Percentiles rank a stretch among this genome's conserved stretches.
These are phyloP conservation scores for Colletotrichum caudatum DNA, from an alignment of 2,329 filamentous ascomycete species.

Conservation along the genomic window DNA sequence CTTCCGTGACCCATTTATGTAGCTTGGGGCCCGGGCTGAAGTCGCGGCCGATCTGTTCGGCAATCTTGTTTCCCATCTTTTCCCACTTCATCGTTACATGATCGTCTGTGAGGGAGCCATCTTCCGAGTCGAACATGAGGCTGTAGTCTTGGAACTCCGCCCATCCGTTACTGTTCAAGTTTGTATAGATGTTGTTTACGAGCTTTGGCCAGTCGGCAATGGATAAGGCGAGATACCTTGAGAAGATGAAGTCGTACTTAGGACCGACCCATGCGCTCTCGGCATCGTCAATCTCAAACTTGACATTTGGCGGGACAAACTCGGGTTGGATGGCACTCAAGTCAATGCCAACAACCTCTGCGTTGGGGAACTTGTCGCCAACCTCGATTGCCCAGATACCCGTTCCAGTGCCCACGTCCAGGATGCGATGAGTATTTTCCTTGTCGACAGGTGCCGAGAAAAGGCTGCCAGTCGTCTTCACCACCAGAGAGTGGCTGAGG, in stretches of 20 bases:
- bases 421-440: not conserved
- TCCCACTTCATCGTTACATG: not conserved
- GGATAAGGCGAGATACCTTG: not conserved
- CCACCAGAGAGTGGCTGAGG: not conserved
- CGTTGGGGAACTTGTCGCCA: not conserved
- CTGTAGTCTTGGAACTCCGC: not conserved
- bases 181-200: not conserved
- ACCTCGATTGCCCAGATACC: not conserved
- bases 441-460: not conserved
- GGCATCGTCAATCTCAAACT: not conserved
- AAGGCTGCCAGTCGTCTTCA: not conserved
- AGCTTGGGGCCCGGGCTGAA: not conserved
- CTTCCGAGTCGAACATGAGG: not conserved
- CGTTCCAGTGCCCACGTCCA: not conserved
- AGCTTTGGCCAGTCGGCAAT: not conserved
- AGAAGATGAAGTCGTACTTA: not conserved
- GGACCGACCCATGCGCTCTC: not conserved
- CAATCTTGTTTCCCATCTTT: not conserved
- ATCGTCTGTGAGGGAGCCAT: not conserved
- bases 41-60: not conserved
- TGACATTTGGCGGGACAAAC: not conserved
- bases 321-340: not conserved
- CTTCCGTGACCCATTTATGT: not conserved
- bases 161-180: not conserved
- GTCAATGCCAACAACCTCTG: not conserved